Conservation (phyloP, 352 stramenopile genomes). For the Phytopythium montanum region DNA sequence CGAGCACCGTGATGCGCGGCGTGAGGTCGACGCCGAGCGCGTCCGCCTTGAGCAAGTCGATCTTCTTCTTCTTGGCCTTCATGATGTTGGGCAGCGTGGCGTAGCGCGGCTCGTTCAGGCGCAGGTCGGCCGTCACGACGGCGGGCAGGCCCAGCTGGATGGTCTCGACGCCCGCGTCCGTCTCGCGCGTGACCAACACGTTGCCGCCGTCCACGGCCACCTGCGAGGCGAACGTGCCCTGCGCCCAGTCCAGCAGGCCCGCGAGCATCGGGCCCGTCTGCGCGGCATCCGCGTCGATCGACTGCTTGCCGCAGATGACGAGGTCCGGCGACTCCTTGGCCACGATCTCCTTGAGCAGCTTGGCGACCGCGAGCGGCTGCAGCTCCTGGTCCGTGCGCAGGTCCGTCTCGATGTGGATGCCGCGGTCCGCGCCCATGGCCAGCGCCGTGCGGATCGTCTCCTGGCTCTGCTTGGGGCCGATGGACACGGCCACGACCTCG, state of each 20-base stretch:
- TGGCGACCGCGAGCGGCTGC: constrained; percentile 96
- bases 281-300: constrained; percentile 82
- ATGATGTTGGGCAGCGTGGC: constrained; percentile 99
- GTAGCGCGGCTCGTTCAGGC: constrained; percentile 99
- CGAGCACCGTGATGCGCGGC: constrained; percentile 66
- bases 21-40: constrained; percentile 71
- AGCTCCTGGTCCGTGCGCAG: constrained; percentile 97
- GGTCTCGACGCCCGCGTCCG: constrained; percentile 91
- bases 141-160: constrained; percentile 89
- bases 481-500: constrained; percentile 96
- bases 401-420: constrained; percentile 97
- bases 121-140: constrained; percentile 97
- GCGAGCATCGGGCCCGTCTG: constrained; percentile 94
- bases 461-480: constrained; percentile 96
- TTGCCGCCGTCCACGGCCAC: constrained; percentile 63
- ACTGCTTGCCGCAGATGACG: constrained; percentile 98
- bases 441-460: constrained; percentile 96
- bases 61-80: constrained; percentile 96
- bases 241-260: constrained; percentile 95
- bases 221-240: constrained; percentile 97
- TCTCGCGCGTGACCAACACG: constrained; percentile 92
- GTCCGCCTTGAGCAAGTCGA: constrained; percentile 72
- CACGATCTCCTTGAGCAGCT: constrained; percentile 94
- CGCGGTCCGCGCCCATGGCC: constrained; percentile 93
- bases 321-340: constrained; percentile 92